A percentile compares a stretch with the other conserved stretches of the same genome.
Evolutionary conservation across 2,329 filamentous ascomycete genomes (phyloP).

Genomic region (Cladosporium velox): DNA sequence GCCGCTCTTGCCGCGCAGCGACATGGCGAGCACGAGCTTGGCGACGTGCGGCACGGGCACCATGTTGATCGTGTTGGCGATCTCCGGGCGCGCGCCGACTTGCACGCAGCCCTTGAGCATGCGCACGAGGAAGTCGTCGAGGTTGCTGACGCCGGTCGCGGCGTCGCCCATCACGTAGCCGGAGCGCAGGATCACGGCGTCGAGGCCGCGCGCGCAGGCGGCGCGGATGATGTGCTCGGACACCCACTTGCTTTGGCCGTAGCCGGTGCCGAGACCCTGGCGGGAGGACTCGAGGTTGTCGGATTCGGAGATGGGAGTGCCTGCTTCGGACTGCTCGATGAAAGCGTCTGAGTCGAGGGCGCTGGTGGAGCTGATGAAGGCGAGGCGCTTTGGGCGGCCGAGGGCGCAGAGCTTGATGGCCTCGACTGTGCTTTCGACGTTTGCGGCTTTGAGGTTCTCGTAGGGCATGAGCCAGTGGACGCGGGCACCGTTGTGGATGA

Average conservation of each 20-base stretch:
- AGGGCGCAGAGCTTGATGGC: constrained; percentile 72
- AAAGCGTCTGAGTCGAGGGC: constrained; percentile 83
- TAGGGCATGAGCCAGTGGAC: constrained; percentile 83
- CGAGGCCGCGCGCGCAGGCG: constrained; percentile 75
- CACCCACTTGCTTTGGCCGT: constrained; percentile 90
- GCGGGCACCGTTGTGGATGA: constrained; percentile 77
- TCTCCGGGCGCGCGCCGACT: constrained; percentile 69
- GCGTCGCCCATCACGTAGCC: constrained; percentile 82
- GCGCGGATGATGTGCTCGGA: constrained; percentile 72
- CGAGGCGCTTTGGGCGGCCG: constrained; percentile 76
- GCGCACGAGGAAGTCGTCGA: constrained; percentile 87
- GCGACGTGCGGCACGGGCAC: constrained; percentile 85
- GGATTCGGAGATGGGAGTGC: constrained; percentile 69
- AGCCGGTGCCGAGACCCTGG: constrained; percentile 78
- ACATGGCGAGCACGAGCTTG: constrained; percentile 73
- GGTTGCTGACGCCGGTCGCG: constrained; percentile 69
- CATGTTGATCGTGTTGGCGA: constrained; percentile 84
- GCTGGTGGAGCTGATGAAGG: constrained; percentile 80
- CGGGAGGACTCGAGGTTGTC: constrained; percentile 79
- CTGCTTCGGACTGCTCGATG: constrained; percentile 69
- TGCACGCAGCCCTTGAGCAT: constrained; percentile 88
- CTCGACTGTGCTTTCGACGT: constrained; percentile 80
- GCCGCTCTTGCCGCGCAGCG: constrained; percentile 56
- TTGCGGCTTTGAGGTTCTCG: constrained; percentile 67
- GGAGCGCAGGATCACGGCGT: constrained; percentile 74